Base-by-base conservation (phyloP, 257 asterid species). In the Datura wrightii region DNA sequence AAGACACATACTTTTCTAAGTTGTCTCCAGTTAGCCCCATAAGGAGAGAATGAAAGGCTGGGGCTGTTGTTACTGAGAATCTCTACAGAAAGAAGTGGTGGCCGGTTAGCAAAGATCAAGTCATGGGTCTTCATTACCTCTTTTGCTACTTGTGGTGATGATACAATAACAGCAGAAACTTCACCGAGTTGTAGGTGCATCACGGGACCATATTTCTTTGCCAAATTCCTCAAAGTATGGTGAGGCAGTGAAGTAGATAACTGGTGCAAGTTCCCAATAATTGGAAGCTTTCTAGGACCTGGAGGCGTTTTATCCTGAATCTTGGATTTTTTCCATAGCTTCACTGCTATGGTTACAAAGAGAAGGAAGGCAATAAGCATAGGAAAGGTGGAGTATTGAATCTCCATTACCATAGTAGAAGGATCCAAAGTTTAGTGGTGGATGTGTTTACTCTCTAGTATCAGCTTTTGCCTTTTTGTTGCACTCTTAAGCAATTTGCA, bases 221-320 rank as follows among this genome's bases (percentile, higher is more conserved):
- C n/a, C 52, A 69, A 69, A 69, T 39, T 39, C 52, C 18, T 39
- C 0, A 69, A 69, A 15, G 52, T 69, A 69, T 69, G 78, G 52
- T 69, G 78, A 16, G 78, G 78, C 1, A 69, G 3, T 39, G 52
- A 39, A 9, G 3, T 69, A 39, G 78, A 69, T 15, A 39, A 69
- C 31, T 69, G 78, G 46, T 69, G 78, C 78, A 39, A 69, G 46
- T 69, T 69, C 78, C 78, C 78, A 69, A 69, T 69, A 69, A 69
- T 6, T 69, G 78, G 52, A 16, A 69, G 31, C 44, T 39, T 69
- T 39, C 13, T 69, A 69, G 78, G 78, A 39, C 78, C 78, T 39
- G 78, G 78, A 69, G 78, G 78, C 1, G 8, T 52, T 69, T 69
- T 69, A 69, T 39, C 7, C 31, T 69, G 78, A 69, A 69, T 69